phyloP scores from a whole-genome alignment of 257 asterid genomes.

The Solanum dulcamara region DNA sequence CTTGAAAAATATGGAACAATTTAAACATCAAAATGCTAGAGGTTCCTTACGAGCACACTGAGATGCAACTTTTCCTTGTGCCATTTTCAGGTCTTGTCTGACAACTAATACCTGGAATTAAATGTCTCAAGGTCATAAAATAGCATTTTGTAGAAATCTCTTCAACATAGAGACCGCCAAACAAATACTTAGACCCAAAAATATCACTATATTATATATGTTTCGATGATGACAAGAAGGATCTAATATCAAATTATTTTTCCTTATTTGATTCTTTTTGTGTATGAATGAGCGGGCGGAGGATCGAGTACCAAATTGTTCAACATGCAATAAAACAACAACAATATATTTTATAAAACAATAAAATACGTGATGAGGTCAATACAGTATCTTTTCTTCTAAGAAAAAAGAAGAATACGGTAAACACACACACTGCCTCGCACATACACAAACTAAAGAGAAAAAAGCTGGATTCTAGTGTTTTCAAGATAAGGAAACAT shows the following conservation, averaged over 20 bases:
- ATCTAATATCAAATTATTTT: neutral
- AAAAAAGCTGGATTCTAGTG: neutral
- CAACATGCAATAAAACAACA: neutral
- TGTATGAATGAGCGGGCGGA: neutral
- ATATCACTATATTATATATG: neutral
- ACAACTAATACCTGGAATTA: constrained; percentile 76
- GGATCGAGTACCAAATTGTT: neutral
- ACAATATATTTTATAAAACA: neutral
- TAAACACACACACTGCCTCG: neutral
- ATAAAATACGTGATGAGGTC: neutral
- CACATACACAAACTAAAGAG: neutral
- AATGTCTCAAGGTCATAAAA: constrained; percentile 3
- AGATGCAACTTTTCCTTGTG: constrained; percentile 87
- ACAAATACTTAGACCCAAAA: neutral
- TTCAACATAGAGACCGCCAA: neutral
- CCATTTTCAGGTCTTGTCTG: constrained; percentile 95
- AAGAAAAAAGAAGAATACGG: neutral
- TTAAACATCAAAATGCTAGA: neutral
- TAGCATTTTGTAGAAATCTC: neutral
- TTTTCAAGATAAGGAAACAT: neutral
- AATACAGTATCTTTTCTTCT: neutral
- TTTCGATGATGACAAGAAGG: neutral
- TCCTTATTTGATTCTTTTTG: neutral
- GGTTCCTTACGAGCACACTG: constrained; percentile 91
- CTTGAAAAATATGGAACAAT: neutral